Evolutionary conservation across 371 early-diverging fungal species (phyloP).

Genomic region (Parasitella parasitica): DNA sequence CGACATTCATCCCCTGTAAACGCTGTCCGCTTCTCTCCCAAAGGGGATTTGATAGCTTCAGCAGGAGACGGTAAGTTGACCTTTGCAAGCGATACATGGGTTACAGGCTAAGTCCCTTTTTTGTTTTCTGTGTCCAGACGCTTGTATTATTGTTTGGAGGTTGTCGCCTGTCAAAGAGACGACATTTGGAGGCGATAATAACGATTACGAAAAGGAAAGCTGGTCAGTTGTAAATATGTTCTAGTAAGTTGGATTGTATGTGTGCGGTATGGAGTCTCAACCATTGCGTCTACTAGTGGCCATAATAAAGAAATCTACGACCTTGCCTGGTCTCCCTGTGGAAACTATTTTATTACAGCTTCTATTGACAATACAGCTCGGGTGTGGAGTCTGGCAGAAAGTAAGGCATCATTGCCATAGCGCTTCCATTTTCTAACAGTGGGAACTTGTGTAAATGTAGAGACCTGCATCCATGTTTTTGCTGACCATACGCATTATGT

Average conservation of each 20-base stretch:
- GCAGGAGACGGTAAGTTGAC: slow-evolving; percentile 87
- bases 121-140: too few relatives aligned
- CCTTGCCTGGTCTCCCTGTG: slow-evolving; percentile 95
- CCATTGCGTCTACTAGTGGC: slow-evolving; percentile 30
- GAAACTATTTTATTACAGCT: slow-evolving; percentile 82
- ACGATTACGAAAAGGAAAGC: slow-evolving; percentile 47
- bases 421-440: not conserved
- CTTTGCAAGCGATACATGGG: too few relatives aligned
- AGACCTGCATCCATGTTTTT: slow-evolving; percentile 75
- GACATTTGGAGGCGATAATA: slow-evolving; percentile 34
- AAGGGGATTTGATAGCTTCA: slow-evolving; percentile 77
- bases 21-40: slow-evolving; percentile 90
- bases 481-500: slow-evolving; percentile 91
- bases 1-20: slow-evolving; percentile 92
- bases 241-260: slow-evolving; percentile 29
- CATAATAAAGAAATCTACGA: slow-evolving; percentile 84
- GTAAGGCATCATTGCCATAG: slow-evolving; percentile 56
- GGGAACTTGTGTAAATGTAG: too few relatives aligned
- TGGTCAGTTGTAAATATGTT: slow-evolving; percentile 60
- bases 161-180: slow-evolving; percentile 41
- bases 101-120: not conserved
- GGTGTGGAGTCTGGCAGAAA: slow-evolving; percentile 81
- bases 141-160: slow-evolving; percentile 85
- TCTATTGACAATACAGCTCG: slow-evolving; percentile 91
- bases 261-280: not conserved